Conservation (phyloP, 768 basidiomycete species). For the Daedaleopsis nitida region DNA sequence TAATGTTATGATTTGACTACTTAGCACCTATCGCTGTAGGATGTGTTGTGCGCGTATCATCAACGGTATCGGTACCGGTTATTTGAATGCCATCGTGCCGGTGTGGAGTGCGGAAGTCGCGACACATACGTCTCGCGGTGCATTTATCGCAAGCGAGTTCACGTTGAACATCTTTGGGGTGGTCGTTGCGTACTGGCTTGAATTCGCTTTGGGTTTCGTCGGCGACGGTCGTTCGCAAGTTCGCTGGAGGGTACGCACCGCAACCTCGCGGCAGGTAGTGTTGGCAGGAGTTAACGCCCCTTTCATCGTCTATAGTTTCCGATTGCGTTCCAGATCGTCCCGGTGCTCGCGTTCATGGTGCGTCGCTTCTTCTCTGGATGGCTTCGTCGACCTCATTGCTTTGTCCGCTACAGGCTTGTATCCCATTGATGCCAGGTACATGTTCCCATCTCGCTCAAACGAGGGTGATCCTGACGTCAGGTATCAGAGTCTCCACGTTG, state of each 20-base stretch:
- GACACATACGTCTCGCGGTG: constrained; percentile 45
- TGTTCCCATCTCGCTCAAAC: not conserved
- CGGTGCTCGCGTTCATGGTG: constrained; percentile 42
- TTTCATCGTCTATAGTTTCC: constrained; percentile 35
- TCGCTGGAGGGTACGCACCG: constrained; percentile 33
- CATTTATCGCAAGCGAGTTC: constrained; percentile 47
- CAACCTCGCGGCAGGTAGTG: not conserved
- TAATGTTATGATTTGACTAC: not conserved
- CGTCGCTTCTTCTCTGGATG: not conserved
- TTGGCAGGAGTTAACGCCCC: not conserved
- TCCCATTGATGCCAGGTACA: constrained; percentile 37
- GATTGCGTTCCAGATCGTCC: constrained; percentile 47
- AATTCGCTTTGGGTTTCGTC: constrained; percentile 46
- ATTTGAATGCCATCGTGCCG: constrained; percentile 46
- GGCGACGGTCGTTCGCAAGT: constrained; percentile 44
- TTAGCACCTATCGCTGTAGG: constrained; percentile 28
- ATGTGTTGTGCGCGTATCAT: constrained; percentile 48
- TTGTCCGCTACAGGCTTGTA: constrained; percentile 13
- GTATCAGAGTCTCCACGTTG: constrained; percentile 32
- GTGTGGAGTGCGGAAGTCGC: constrained; percentile 50
- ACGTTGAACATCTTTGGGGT: constrained; percentile 44
- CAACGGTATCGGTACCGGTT: constrained; percentile 47
- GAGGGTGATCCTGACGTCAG: not conserved
- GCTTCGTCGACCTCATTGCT: constrained; percentile 13
- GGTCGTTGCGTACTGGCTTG: constrained; percentile 48